Percentiles rank a stretch among this genome's conserved stretches.
Evolutionary conservation across 768 basidiomycete genomes (phyloP).

Genomic region (Mycena metata): DNA sequence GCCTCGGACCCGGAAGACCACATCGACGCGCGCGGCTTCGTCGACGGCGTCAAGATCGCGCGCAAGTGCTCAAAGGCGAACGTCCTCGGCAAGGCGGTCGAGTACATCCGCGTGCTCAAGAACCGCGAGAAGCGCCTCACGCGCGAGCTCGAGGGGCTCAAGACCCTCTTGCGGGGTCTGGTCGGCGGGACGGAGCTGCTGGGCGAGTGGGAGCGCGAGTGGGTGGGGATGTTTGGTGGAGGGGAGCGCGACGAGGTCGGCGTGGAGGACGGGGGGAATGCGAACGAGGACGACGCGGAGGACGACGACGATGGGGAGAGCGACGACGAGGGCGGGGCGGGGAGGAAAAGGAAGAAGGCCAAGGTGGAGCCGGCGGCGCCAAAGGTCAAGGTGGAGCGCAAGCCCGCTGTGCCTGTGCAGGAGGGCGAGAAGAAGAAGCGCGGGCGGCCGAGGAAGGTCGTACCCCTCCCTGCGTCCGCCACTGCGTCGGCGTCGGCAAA

Average conservation of each 20-base stretch:
- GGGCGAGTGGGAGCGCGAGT: slow-evolving; percentile 82
- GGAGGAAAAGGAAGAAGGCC: slow-evolving; percentile 73
- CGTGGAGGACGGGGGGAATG: slow-evolving; percentile 62
- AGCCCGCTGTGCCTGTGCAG: slow-evolving; percentile 37
- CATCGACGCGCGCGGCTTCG: no score
- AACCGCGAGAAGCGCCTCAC: no score
- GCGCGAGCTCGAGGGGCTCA: no score
- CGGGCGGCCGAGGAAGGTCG: slow-evolving; percentile 83
- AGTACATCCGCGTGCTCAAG: no score
- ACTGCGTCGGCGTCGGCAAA: no score
- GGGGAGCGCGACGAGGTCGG: slow-evolving; percentile 79
- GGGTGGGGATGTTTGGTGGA: slow-evolving; percentile 81
- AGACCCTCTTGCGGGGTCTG: slow-evolving; percentile 77
- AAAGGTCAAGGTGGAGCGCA: slow-evolving; percentile 60
- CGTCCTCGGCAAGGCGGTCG: no score
- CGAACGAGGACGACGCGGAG: slow-evolving; percentile 68
- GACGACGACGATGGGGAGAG: slow-evolving; percentile 68
- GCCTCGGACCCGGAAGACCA: no score
- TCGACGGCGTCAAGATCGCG: no score
- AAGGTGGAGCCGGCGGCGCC: slow-evolving; percentile 65
- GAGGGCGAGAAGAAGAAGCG: slow-evolving; percentile 83
- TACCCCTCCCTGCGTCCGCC: slow-evolving; percentile 58
- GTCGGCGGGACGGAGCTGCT: slow-evolving; percentile 81
- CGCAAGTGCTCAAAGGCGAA: no score
- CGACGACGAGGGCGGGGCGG: slow-evolving; percentile 61